phyloP scores from a whole-genome alignment of 495 filamentous ascomycete genomes.

The Thozetella sp. region DNA sequence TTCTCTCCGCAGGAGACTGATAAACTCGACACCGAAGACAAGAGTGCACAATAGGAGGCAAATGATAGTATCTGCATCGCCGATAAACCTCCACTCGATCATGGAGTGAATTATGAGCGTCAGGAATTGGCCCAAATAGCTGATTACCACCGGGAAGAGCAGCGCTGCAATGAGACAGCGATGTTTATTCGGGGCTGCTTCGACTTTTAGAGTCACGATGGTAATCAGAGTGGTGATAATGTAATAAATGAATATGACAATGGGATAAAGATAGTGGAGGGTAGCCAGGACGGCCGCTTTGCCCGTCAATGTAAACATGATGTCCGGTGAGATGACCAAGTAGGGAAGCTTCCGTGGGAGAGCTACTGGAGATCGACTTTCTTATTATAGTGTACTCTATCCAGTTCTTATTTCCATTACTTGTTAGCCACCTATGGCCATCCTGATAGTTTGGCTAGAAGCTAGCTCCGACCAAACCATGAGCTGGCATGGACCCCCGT shows the following conservation, averaged over 20 bases:
- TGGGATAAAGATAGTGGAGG: conserved; percentile 58
- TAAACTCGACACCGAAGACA: conserved; percentile 54
- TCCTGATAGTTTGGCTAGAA: too few species aligned
- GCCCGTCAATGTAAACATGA: too few species aligned
- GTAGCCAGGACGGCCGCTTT: conserved; percentile 15
- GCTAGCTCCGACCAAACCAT: too few species aligned
- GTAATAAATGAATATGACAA: conserved; percentile 57
- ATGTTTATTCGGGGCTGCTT: conserved; percentile 29
- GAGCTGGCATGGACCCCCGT: too few species aligned
- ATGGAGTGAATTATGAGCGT: conserved; percentile 39
- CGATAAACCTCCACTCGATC: conserved; percentile 35
- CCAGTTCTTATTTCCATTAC: too few species aligned
- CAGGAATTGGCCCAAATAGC: conserved; percentile 52
- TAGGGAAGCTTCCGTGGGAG: too few species aligned
- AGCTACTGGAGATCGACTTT: too few species aligned
- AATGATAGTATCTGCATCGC: conserved; percentile 45
- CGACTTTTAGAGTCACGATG: conserved; percentile 56
- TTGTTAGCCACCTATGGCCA: too few species aligned
- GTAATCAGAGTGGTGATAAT: conserved; percentile 46
- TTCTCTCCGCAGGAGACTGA: conserved; percentile 44
- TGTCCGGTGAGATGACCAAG: too few species aligned
- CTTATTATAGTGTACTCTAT: too few species aligned
- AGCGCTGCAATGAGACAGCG: conserved; percentile 47
- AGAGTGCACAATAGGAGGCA: conserved; percentile 56
- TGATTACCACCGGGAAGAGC: conserved; percentile 44